Percentiles rank a stretch among this genome's conserved stretches.
Conservation (phyloP, 2,329 filamentous ascomycete species). For the Hypoxylon sp. region DNA sequence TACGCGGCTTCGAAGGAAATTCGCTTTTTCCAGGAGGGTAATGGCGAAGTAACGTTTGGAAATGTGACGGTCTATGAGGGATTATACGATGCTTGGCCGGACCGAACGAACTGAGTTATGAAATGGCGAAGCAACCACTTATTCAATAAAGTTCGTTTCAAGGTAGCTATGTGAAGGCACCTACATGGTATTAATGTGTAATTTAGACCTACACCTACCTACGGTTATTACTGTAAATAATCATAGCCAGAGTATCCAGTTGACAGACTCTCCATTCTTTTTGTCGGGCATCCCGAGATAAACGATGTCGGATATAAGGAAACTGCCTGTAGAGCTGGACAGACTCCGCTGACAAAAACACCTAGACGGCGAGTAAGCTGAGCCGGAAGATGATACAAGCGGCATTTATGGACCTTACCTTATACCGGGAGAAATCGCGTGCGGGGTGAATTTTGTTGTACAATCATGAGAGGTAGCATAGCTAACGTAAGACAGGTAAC, state of each 20-base stretch:
- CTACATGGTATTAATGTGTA: background rate
- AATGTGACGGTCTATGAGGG: conserved; percentile 56
- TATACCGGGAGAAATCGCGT: background rate
- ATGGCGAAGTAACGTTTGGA: conserved; percentile 52
- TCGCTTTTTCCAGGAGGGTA: conserved; percentile 56
- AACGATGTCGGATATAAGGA: background rate
- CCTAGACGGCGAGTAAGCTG: background rate
- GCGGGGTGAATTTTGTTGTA: background rate
- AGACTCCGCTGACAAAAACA: background rate
- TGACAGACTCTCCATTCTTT: background rate
- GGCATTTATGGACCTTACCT: background rate
- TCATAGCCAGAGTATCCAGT: background rate
- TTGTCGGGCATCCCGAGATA: background rate
- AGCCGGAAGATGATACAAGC: background rate
- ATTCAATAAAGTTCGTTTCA: background rate
- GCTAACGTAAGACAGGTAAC: background rate
- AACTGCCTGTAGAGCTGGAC: background rate
- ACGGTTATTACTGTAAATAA: background rate
- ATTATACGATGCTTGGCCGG: conserved; percentile 58
- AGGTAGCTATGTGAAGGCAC: background rate
- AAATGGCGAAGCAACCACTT: background rate
- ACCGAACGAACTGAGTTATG: conserved; percentile 27
- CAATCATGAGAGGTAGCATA: background rate
- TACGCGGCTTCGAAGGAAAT: conserved; percentile 55
- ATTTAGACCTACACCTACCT: background rate